Evolutionary conservation across 257 asterid species (phyloP), one percentile per base, ranked within the genome.

Genomic region (Asclepias syriaca): DNA sequence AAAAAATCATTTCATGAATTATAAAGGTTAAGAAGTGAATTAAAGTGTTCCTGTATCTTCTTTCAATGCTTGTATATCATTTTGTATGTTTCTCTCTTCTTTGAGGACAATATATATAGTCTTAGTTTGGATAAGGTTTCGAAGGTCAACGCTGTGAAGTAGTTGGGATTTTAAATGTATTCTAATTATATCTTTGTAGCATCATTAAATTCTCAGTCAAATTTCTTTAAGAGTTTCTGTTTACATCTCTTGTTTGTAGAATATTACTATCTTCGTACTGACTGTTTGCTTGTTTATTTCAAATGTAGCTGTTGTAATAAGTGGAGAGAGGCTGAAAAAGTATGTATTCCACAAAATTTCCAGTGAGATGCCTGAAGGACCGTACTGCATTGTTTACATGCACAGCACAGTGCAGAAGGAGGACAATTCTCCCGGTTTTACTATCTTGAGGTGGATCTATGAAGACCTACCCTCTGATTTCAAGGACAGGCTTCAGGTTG

Each of bases 401-500:
- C 96, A 94, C 74, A 91, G 86, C 51, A 86, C 92, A 4, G 96
- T 81, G 63, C 96, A 91, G 85, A 89, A 80, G 76, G 96, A 89
- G 68, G 95, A 94, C 32, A 94, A 91, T 81, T 91, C 89, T 11
- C 99, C 99, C 22, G 99, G 99, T 50, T 69, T 91, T 71, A 89
- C 93, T 24, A 86, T 91, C 54, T 81, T 94, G 80, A 83, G 97
- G 81, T 94, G 99, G 99, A 89, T 94, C 39, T 94, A 94, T 16
- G 99, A 94, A 81, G 97, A 83, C 60, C 81, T 91, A 19, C 97
- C 97, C 21, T 29, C 82, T 32, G 90, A 88, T 66, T 83, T 69
- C 76, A 94, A 94, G 85, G 93, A 85, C 72, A 85, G 96, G 87
- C 97, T 94, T 79, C 88, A 85, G 74, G 87, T 81, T 75, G 87